Evolutionary conservation across 2,329 filamentous ascomycete genomes (phyloP), one percentile per base, ranked within the genome.

Genomic region (Phaeosphaeria sp.): DNA sequence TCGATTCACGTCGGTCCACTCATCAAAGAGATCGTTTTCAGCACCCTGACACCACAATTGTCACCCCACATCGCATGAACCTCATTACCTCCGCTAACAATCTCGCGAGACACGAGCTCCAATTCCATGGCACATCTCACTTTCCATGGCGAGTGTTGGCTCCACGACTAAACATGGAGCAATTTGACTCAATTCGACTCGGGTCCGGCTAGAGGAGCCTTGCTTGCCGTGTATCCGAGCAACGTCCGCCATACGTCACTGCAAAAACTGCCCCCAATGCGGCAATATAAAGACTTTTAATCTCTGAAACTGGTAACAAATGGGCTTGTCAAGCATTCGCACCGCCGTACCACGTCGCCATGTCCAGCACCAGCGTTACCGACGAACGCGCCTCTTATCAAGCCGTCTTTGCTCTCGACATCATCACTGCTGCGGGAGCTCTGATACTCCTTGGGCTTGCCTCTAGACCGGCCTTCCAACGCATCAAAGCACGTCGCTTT

Each of bases 331-430:
- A 3, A 36, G 13, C 13, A 6, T 36, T 6, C 3, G 13, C 30
- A 36, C 30, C 11, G 13, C 30, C 11, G 13, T 11, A 36, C 13
- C 6, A 11, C 5, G 13, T 25, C 39, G 49, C 27, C 17, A 57
- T 57, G 55, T 54, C 55, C n/a, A 21, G 20, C n/a, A 46, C 50
- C 25, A 42, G 49, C n/a, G 41, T 57, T 17, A 54, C 50, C 9
- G 15, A 42, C 22, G 41, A 57, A 42, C 41, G 46, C 20, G 21
- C 27, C n/a, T 57, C 55, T 0, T 57, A 54, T 17, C 50, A 54
- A 33, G 55, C 55, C n/a, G 46, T 57, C 1, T 57, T 57, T 39
- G 50, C 55, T 23, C 55, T 57, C 46, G 55, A 57, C 30, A 43
- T 54, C 27, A 30, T 57, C 3, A 54, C 46, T 0, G 55, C 55